A percentile compares a stretch with the other conserved stretches of the same genome.
phyloP scores from a whole-genome alignment of 768 basidiomycete species.

The Cystobasidium tubakii region DNA sequence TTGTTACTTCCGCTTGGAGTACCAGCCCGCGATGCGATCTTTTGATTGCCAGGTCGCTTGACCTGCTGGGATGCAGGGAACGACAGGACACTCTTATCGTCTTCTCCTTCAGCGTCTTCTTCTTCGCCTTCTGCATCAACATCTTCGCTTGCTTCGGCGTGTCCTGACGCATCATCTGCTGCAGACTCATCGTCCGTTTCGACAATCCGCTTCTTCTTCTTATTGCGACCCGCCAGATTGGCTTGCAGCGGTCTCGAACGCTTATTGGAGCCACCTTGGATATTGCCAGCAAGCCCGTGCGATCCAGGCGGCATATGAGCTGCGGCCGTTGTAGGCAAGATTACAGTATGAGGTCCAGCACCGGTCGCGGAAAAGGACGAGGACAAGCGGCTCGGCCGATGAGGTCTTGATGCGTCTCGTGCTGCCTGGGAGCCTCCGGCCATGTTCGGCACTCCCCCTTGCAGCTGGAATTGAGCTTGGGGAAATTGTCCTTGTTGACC shows the following conservation, averaged over 20 bases:
- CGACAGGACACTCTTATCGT: neutral
- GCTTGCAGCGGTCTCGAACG: neutral
- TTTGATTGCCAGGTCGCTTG: neutral
- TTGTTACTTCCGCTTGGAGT: constrained; percentile 9
- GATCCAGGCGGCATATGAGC: constrained; percentile 16
- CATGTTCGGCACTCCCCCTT: neutral
- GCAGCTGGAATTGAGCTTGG: neutral
- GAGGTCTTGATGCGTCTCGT: constrained; percentile 10
- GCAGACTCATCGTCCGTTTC: constrained; percentile 30
- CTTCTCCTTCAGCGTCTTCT: constrained; percentile 22
- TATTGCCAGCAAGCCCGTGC: neutral
- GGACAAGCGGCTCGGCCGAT: constrained; percentile 22
- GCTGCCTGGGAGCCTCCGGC: neutral
- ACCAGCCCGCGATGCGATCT: constrained; percentile 11
- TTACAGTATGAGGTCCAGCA: neutral
- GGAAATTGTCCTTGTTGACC: constrained; percentile 9
- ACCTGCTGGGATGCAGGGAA: neutral
- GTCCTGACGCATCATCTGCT: constrained; percentile 8
- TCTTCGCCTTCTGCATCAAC: constrained; percentile 23
- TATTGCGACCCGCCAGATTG: neutral
- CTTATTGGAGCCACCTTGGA: constrained; percentile 1
- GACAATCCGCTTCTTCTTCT: constrained; percentile 35
- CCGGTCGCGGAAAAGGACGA: constrained; percentile 30
- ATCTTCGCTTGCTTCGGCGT: constrained; percentile 21
- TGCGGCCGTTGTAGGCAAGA: constrained; percentile 18